phyloP scores from a whole-genome alignment of 116 monocot species.

The Trichopus zeylanicus region DNA sequence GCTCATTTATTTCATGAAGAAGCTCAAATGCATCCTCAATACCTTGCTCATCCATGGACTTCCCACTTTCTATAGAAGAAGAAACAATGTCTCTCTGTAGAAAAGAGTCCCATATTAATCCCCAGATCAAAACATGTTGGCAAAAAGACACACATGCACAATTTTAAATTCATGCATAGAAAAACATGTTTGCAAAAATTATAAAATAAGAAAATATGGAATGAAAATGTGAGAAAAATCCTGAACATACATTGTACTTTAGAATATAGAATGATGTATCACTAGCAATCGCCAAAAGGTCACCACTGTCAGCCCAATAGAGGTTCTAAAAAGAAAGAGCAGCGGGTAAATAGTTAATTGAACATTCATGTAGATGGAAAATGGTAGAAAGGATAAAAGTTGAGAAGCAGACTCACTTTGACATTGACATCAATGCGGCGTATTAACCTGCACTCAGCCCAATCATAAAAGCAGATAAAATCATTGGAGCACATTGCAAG shows the following conservation, averaged over 20 bases:
- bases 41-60: conserved; percentile 66
- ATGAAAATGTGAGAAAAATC: not conserved
- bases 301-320: conserved; percentile 97
- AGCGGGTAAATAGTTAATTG: not conserved
- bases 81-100: conserved; percentile 75
- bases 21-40: conserved; percentile 90
- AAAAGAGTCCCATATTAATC: not conserved
- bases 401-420: conserved; percentile 42
- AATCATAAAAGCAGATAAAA: conserved; percentile 93
- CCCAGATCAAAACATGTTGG: not conserved
- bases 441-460: conserved; percentile 84
- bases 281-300: conserved; percentile 76
- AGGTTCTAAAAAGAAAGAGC: conserved; percentile 77
- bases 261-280: conserved; percentile 92
- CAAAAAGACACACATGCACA: too few species aligned
- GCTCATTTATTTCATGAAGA: conserved; percentile 79
- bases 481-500: conserved; percentile 95
- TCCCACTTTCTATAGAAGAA: conserved; percentile 61
- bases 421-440: conserved; percentile 90
- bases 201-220: too few species aligned
- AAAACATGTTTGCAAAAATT: too few species aligned
- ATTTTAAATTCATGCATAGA: not conserved
- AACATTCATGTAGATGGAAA: not conserved
- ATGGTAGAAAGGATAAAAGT: not conserved
- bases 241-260: conserved; percentile 72